Conservation (phyloP, 1,139 yeast species). For the Pichia sp. region DNA sequence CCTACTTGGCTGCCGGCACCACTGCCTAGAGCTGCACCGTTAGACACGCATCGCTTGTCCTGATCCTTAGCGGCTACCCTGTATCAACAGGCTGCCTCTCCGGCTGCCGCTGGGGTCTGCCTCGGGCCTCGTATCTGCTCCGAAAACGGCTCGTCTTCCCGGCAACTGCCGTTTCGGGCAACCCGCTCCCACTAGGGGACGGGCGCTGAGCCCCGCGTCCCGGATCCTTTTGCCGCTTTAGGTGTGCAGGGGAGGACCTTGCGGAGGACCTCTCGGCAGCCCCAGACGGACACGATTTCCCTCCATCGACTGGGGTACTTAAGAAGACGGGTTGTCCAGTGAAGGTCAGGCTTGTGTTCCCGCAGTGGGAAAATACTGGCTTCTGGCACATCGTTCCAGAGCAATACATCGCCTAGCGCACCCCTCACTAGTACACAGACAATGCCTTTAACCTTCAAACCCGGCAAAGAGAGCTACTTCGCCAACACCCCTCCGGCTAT, state of each 20-base stretch:
- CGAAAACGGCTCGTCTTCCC: conserved; percentile 1
- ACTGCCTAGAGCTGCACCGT: too few species aligned
- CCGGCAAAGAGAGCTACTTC: conserved; percentile 46
- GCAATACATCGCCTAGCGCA: too few species aligned
- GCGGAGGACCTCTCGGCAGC: neutral
- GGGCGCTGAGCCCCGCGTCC: neutral
- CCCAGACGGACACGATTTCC: neutral
- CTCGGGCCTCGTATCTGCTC: neutral
- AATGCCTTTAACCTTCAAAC: conserved; percentile 56
- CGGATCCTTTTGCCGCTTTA: neutral
- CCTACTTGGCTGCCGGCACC: neutral
- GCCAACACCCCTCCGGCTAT: conserved; percentile 52
- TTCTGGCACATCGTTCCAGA: too few species aligned
- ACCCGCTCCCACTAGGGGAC: neutral
- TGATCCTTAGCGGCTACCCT: neutral
- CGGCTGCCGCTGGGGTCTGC: neutral
- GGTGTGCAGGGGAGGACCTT: neutral
- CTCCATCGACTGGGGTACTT: neutral
- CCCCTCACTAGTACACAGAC: too few species aligned
- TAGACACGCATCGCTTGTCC: neutral
- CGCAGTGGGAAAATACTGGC: too few species aligned
- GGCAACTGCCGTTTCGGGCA: neutral
- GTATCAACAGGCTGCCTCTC: neutral
- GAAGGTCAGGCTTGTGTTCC: too few species aligned
- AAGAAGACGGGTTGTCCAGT: neutral